These are phyloP conservation scores for Trematosphaeria pertusa DNA, from an alignment of 2,329 filamentous ascomycete species.

Conservation along the genomic window DNA sequence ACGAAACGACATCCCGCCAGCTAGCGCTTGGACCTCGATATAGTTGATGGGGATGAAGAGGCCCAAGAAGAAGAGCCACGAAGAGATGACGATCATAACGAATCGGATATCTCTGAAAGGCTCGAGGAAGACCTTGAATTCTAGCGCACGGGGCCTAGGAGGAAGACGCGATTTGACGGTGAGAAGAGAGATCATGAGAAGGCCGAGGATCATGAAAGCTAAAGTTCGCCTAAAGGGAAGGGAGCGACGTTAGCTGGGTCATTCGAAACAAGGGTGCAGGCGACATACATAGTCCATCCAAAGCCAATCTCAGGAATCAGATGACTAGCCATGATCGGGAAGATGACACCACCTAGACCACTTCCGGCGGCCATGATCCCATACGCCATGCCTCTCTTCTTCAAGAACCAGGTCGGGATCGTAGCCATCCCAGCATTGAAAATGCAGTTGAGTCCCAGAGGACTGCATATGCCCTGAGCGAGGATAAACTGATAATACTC, in stretches of 20 bases:
- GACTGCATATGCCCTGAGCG: constrained; percentile 60
- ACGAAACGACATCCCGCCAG: constrained; percentile 54
- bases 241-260: no score
- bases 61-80: constrained; percentile 65
- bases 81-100: constrained; percentile 53
- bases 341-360: constrained; percentile 62
- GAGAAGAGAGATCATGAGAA: constrained; percentile 61
- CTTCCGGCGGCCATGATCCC: constrained; percentile 59
- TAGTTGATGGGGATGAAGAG: constrained; percentile 65
- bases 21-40: constrained; percentile 54
- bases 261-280: not conserved
- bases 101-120: constrained; percentile 53
- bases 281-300: constrained; percentile 58
- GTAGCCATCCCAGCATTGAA: constrained; percentile 58
- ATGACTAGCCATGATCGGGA: constrained; percentile 67
- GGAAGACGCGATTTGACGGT: constrained; percentile 61
- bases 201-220: constrained; percentile 66
- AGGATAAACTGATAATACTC: constrained; percentile 64
- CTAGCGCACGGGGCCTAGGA: constrained; percentile 45
- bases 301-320: constrained; percentile 64
- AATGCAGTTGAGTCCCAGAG: constrained; percentile 61
- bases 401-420: constrained; percentile 57
- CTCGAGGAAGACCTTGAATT: constrained; percentile 33
- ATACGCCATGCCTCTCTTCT: constrained; percentile 56
- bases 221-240: constrained; percentile 51